phyloP scores from a whole-genome alignment of 306 rosid genomes.

The Sphenostylis stenocarpa region DNA sequence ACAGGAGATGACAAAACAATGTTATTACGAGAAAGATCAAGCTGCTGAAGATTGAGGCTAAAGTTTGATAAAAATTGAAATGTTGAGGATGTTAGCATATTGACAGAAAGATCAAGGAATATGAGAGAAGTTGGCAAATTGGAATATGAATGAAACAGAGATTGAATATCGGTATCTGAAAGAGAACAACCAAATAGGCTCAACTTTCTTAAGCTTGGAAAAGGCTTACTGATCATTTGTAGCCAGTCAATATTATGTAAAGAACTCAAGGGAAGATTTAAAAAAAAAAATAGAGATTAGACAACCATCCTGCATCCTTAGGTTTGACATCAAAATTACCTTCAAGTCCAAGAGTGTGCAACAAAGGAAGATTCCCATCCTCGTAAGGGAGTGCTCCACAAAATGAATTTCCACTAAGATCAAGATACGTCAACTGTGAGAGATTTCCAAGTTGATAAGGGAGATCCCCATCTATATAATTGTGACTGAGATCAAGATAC shows the following conservation, averaged over 20 bases:
- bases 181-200: background rate
- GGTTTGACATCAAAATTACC: background rate
- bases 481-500: background rate
- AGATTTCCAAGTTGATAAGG: conserved; percentile 3
- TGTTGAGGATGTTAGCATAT: background rate
- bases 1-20: background rate
- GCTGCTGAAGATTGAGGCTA: background rate
- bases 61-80: conserved; percentile 5
- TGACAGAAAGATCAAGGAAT: background rate
- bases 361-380: background rate
- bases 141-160: background rate
- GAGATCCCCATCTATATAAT: background rate
- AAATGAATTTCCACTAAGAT: background rate
- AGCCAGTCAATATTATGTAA: background rate
- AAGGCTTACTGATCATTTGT: background rate
- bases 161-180: background rate
- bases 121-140: conserved; percentile 11
- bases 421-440: background rate
- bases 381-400: conserved; percentile 7
- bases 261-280: background rate
- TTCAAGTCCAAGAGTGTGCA: conserved; percentile 2
- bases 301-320: background rate
- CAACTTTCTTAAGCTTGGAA: background rate
- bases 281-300: background rate
- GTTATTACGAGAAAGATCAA: background rate